Conservation (phyloP, 1,284 basidiomycete genomes). For the Cronartium quercuum region DNA sequence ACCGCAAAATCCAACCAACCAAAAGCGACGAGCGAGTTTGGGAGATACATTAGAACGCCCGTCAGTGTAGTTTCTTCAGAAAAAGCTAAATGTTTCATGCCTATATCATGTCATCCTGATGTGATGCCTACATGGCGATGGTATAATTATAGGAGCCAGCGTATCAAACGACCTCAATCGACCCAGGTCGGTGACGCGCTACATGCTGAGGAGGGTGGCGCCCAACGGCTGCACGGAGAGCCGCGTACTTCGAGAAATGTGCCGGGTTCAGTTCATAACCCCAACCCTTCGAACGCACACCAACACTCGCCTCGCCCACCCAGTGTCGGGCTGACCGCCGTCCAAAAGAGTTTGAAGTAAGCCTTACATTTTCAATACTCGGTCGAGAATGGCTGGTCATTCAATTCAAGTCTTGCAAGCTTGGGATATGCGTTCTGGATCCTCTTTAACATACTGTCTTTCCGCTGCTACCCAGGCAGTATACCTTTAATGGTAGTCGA, state of each 20-base stretch:
- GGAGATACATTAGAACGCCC: background rate
- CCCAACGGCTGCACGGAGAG: background rate
- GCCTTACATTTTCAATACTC: background rate
- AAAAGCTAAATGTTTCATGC: background rate
- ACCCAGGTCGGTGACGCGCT: background rate
- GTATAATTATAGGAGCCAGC: background rate
- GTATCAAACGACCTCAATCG: background rate
- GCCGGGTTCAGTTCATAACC: background rate
- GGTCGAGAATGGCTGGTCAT: too few species aligned
- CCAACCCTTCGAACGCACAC: background rate
- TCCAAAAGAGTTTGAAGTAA: background rate
- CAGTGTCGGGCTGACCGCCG: background rate
- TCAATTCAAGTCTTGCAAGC: too few species aligned
- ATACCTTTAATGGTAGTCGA: background rate
- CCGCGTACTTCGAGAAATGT: background rate
- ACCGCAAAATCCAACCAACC: background rate
- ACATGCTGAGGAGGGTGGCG: background rate
- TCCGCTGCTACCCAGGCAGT: background rate
- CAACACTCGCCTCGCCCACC: background rate
- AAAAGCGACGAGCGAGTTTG: background rate
- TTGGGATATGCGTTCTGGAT: too few species aligned
- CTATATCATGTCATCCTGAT: background rate
- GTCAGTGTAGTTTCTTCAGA: background rate
- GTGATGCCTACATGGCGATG: too few species aligned
- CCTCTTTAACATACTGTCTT: background rate